Base-by-base conservation (phyloP, 1,139 yeast species). In the Lodderomyces elongisporus region DNA sequence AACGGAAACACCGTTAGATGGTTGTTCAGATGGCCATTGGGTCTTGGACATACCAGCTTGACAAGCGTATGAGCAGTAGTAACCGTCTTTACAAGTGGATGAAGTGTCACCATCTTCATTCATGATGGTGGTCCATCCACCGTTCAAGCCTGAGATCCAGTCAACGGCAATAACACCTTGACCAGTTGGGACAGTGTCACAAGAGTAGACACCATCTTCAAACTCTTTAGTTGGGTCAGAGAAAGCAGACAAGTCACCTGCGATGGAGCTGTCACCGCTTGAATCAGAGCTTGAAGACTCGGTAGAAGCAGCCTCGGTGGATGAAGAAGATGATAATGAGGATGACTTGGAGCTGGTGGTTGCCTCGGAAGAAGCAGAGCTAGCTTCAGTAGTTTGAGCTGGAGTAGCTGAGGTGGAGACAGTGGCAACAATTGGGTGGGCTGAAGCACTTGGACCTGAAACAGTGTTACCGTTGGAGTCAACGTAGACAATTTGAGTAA, bases 11-110 rank as follows among this genome's bases (percentile, higher is more conserved):
- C 93, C 93, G 54, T 62, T 71, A 31, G 77, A 45, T 38, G 91
- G 91, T 62, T 83, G 93, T 20, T 57, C 46, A 22, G 76, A 60
- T 38, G 93, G 93, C 88, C 88, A 83, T 66, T 83, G 93, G 39
- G 91, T 82, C 70, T 83, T 83, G 49, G 91, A 82, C 91, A 82
- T 82, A 75, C 93, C 93, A 38, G 91, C 76, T 63, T 82, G 89
- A 65, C 93, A 83, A 43, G 91, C 87, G 56, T 83, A 83, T 38
- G 91, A 83, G 61, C 93, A 83, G 72, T 80, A 81, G 51, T 74
- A 72, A 40, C 88, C 91, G 42, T 81, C 88, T 45, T 69, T 56
- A 70, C 93, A 83, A 30, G 67, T 54, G 40, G 82, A 71, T 40
- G 85, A 79, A 40, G 87, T 77, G 32, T 77, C 70, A 52, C 83